A percentile compares a stretch with the other conserved stretches of the same genome.
phyloP scores from a whole-genome alignment of 257 asterid genomes.

The Apocynum venetum region DNA sequence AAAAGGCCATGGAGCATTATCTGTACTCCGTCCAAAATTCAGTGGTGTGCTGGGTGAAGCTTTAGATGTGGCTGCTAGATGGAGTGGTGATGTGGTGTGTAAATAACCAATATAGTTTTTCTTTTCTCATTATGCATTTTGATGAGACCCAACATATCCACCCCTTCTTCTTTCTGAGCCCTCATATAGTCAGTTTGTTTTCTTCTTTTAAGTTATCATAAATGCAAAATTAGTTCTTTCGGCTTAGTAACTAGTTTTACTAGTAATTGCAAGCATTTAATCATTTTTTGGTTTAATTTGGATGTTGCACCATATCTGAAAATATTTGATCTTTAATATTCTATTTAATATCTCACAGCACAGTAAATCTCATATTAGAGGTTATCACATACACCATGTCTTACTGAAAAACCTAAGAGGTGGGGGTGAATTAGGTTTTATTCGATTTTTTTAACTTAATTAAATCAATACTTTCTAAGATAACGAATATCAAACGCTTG shows the following conservation, averaged over 20 bases:
- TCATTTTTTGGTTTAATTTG: neutral
- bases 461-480: too few relatives aligned
- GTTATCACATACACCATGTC: neutral
- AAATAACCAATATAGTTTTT: conserved; percentile 17
- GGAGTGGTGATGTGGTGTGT: conserved; percentile 99
- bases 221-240: neutral
- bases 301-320: neutral
- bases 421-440: too few relatives aligned
- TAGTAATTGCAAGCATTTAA: neutral
- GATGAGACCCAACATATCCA: neutral
- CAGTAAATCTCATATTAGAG: neutral
- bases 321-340: neutral
- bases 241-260: neutral
- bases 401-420: too few relatives aligned
- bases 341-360: neutral
- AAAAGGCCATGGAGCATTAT: conserved; percentile 91
- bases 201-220: neutral
- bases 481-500: too few relatives aligned
- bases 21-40: conserved; percentile 93
- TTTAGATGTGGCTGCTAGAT: conserved; percentile 96
- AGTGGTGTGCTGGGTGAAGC: conserved; percentile 99
- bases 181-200: neutral
- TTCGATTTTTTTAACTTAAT: too few relatives aligned
- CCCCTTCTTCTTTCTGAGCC: neutral
- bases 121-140: conserved; percentile 9